Percentiles rank a stretch among this genome's conserved stretches.
Conservation (phyloP, 768 basidiomycete genomes). For the Trametes sanguinea region DNA sequence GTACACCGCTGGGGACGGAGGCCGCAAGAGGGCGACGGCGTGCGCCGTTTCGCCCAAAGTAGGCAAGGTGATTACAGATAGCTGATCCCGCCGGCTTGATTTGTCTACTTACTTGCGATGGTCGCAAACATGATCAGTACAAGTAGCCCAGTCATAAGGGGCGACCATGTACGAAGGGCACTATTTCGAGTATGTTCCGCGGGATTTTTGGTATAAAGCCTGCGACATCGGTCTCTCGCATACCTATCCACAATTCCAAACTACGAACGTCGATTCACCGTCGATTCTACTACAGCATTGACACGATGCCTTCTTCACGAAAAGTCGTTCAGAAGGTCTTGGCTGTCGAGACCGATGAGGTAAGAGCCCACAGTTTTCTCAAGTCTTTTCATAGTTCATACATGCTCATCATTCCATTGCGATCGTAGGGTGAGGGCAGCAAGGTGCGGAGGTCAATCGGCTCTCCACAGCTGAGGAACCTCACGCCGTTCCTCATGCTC, state of each 20-base stretch:
- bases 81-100: neutral
- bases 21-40: conserved; percentile 1
- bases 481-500: conserved; percentile 90
- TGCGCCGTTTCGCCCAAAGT: conserved; percentile 14
- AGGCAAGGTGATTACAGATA: conserved; percentile 14
- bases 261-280: too few species aligned
- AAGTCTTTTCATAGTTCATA: too few species aligned
- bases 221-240: too few species aligned
- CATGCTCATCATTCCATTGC: too few species aligned
- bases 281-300: too few species aligned
- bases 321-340: conserved; percentile 75
- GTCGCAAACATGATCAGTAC: too few species aligned
- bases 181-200: conserved; percentile 18
- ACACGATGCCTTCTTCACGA: conserved; percentile 53
- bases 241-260: too few species aligned
- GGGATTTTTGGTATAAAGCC: conserved; percentile 2
- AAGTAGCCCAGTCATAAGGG: too few species aligned
- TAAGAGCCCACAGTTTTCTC: conserved; percentile 26
- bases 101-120: too few species aligned
- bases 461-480: conserved; percentile 65
- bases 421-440: conserved; percentile 71
- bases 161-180: neutral
- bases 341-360: conserved; percentile 75
- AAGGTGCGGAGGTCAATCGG: conserved; percentile 88
- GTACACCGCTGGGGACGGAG: neutral